A percentile compares a stretch with the other conserved stretches of the same genome.
Conservation (phyloP, 495 filamentous ascomycete species). For the Penicillium diatomitis region DNA sequence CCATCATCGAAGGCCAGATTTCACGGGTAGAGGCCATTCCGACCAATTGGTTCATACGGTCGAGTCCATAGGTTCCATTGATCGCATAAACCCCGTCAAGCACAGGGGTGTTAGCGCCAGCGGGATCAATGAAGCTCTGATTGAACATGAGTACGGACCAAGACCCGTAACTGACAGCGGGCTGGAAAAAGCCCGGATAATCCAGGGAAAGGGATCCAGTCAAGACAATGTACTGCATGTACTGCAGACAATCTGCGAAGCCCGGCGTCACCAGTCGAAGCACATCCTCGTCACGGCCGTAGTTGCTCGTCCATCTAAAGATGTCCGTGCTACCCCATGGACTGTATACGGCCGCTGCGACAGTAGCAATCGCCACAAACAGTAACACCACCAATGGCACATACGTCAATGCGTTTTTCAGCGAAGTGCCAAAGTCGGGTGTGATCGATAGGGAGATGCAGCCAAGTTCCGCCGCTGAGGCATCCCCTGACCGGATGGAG, state of each 20-base stretch:
- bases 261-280: conserved; percentile 89
- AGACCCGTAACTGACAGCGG: conserved; percentile 71
- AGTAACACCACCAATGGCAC: conserved; percentile 70
- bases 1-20: conserved; percentile 86
- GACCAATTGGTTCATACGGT: conserved; percentile 70
- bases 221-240: conserved; percentile 86
- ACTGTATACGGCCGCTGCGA: conserved; percentile 76
- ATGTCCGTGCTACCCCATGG: conserved; percentile 87
- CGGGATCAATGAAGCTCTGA: conserved; percentile 69
- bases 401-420: conserved; percentile 64
- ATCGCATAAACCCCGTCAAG: conserved; percentile 75
- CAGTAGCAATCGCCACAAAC: conserved; percentile 70
- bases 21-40: conserved; percentile 69
- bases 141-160: conserved; percentile 95
- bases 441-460: conserved; percentile 77
- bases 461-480: conserved; percentile 49
- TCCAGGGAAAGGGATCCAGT: conserved; percentile 76
- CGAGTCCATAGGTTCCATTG: conserved; percentile 66
- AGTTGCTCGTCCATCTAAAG: conserved; percentile 93
- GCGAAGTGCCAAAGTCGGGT: conserved; percentile 57
- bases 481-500: conserved; percentile 64
- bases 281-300: conserved; percentile 86
- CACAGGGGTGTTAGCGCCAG: conserved; percentile 51
- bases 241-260: conserved; percentile 95
- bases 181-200: conserved; percentile 93